These are phyloP conservation scores for Calocybe gangraenosa DNA, from an alignment of 768 basidiomycete species.

Conservation along the genomic window DNA sequence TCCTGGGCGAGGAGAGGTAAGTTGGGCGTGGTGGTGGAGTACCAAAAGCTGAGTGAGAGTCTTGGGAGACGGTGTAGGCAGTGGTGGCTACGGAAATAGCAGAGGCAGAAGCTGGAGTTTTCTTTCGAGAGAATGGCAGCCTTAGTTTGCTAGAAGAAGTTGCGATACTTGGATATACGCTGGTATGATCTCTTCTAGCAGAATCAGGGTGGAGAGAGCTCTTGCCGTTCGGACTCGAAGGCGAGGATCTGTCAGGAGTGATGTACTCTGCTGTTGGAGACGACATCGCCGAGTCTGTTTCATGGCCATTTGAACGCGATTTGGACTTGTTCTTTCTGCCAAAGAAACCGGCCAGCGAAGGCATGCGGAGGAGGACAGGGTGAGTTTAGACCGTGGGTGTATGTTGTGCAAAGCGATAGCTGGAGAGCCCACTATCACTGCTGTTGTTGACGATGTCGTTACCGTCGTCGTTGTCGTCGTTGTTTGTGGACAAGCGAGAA, in stretches of 20 bases:
- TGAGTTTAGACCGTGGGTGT: too few relatives aligned
- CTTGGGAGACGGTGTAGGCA: constrained; percentile 10
- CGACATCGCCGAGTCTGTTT: constrained; percentile 22
- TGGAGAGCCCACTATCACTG: too few relatives aligned
- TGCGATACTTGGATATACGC: constrained; percentile 20
- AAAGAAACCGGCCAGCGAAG: constrained; percentile 35
- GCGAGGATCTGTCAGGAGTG: constrained; percentile 27
- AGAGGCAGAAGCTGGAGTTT: constrained; percentile 19
- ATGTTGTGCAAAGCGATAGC: too few relatives aligned
- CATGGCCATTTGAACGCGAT: constrained; percentile 15
- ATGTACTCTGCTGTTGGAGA: constrained; percentile 31
- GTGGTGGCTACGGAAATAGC: constrained; percentile 14
- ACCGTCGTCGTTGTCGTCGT: too few relatives aligned
- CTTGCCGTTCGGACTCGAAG: constrained; percentile 30
- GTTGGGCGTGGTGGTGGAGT: constrained; percentile 31
- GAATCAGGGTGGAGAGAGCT: constrained; percentile 20
- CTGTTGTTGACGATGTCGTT: too few relatives aligned
- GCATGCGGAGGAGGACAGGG: constrained; percentile 28
- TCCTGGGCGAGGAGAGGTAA: constrained; percentile 20
- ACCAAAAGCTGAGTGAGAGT: constrained; percentile 8
- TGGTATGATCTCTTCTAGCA: constrained; percentile 15
- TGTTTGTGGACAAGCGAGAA: too few relatives aligned
- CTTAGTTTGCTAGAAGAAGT: constrained; percentile 28
- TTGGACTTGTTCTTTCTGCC: constrained; percentile 31
- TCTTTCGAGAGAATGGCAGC: constrained; percentile 36